Evolutionary conservation across 768 basidiomycete genomes (phyloP), one percentile per base, ranked within the genome.

Genomic region (Neoboletus brunneissimus): DNA sequence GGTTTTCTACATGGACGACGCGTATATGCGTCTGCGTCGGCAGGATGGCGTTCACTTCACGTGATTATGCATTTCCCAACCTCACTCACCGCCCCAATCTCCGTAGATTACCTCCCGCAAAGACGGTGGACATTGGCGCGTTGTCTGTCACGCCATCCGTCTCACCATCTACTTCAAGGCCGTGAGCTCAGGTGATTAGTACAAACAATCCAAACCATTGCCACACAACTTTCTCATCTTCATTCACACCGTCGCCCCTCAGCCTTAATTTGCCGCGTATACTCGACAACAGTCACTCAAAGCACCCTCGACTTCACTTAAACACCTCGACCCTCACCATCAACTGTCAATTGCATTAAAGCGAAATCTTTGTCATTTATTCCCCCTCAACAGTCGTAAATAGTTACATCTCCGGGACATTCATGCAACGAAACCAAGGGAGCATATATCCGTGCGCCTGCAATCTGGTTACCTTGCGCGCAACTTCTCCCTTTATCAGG

Each of bases 41-140:
- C 32, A 1, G n/a, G 37, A 8, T 40, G 50, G 31, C 31, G 8
- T 44, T 34, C 12, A 25, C 23, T 16, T 27, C 18, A 35, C 22
- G 18, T 11, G 31, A 48, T 20, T 25, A 5, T 20, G 12, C 12
- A 11, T n/a, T 38, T 47, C 16, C 47, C 8, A 27, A n/a, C 3
- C 18, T 38, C 20, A 29, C 62, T 69, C 16, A 69, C 29, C 16
- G n/a, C n/a, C n/a, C n/a, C n/a, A 11, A 20, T 45, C 27, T 27
- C 4, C 15, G 1, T 34, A 69, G 68, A 42, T 52, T 63, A 27
- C 49, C 57, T 15, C 37, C n/a, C 9, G 18, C 15, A 12, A 69
- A 61, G 42, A 59, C 52, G 5, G 48, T 54, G 15, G 62, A 50
- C 44, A 55, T 49, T n/a, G 52, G 59, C 15, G 20, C 60, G 13